phyloP scores from a whole-genome alignment of 495 filamentous ascomycete species.

The Penicillium crystallinum region DNA sequence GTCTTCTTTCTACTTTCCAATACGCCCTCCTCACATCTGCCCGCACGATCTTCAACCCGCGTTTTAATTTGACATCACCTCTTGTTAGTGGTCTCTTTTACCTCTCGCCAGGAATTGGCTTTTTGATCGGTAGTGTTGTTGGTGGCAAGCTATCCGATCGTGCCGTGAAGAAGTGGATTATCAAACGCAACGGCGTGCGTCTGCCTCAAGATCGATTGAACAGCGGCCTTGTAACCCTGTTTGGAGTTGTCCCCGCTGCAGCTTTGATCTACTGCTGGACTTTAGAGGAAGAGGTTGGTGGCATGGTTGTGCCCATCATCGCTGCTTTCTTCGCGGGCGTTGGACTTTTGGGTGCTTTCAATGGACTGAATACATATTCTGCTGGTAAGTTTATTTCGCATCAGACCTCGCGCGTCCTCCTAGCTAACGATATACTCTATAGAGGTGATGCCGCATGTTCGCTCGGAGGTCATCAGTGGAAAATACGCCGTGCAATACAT shows the following conservation, averaged over 20 bases:
- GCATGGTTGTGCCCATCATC: constrained; percentile 63
- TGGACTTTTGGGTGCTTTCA: constrained; percentile 66
- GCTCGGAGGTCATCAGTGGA: constrained; percentile 64
- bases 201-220: constrained; percentile 69
- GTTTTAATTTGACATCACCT: constrained; percentile 62
- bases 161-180: constrained; percentile 58
- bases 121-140: constrained; percentile 62
- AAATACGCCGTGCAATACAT: constrained; percentile 71
- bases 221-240: constrained; percentile 57
- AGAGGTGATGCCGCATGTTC: constrained; percentile 42
- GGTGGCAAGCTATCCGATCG: constrained; percentile 67
- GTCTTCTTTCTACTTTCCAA: constrained; percentile 63
- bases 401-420: neutral
- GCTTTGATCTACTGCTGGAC: constrained; percentile 68
- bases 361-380: constrained; percentile 69
- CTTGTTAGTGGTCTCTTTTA: constrained; percentile 72
- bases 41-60: constrained; percentile 67
- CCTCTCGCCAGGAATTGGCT: constrained; percentile 67
- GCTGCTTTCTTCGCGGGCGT: constrained; percentile 64
- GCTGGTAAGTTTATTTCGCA: constrained; percentile 52
- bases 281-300: constrained; percentile 57
- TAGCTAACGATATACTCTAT: neutral
- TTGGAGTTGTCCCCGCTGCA: constrained; percentile 56
- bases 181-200: constrained; percentile 50
- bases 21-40: constrained; percentile 68